Percentiles rank a stretch among this genome's conserved stretches.
phyloP scores from a whole-genome alignment of 2,329 filamentous ascomycete species.

The Ceratocystis papillata region DNA sequence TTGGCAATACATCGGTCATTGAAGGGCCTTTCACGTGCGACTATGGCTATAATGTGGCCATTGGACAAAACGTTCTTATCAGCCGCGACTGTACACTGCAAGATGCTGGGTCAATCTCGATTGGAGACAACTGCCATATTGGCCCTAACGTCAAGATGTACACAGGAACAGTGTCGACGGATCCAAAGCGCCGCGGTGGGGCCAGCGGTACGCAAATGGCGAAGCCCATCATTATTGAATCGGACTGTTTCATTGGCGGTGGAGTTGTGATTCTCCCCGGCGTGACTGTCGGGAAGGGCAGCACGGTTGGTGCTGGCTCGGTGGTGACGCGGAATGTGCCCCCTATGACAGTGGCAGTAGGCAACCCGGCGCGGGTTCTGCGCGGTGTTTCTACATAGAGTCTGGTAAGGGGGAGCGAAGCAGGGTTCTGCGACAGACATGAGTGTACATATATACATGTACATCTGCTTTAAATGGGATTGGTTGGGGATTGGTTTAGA shows the following conservation, averaged over 20 bases:
- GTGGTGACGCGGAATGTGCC: constrained; percentile 73
- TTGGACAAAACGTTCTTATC: constrained; percentile 76
- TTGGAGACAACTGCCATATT: constrained; percentile 66
- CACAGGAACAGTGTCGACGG: constrained; percentile 60
- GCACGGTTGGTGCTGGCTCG: constrained; percentile 69
- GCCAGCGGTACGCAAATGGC: constrained; percentile 62
- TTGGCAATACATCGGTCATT: constrained; percentile 67
- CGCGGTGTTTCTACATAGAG: constrained; percentile 30
- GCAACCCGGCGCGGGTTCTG: constrained; percentile 55
- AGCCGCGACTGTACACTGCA: constrained; percentile 75
- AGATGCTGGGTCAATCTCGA: constrained; percentile 72
- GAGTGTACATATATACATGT: not conserved
- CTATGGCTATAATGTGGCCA: constrained; percentile 87
- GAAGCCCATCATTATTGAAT: constrained; percentile 63
- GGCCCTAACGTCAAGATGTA: constrained; percentile 82
- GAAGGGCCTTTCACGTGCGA: constrained; percentile 87
- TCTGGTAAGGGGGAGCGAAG: not conserved
- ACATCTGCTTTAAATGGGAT: not conserved
- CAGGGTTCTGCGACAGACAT: not conserved
- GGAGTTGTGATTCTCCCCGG: constrained; percentile 68
- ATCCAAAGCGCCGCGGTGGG: constrained; percentile 62
- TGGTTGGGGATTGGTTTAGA: not conserved
- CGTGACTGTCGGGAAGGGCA: constrained; percentile 67
- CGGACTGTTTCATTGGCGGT: constrained; percentile 75
- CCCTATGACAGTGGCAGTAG: constrained; percentile 56